A percentile compares a stretch with the other conserved stretches of the same genome.
phyloP scores from a whole-genome alignment of 2,329 filamentous ascomycete genomes.

The Penicillium italicum region DNA sequence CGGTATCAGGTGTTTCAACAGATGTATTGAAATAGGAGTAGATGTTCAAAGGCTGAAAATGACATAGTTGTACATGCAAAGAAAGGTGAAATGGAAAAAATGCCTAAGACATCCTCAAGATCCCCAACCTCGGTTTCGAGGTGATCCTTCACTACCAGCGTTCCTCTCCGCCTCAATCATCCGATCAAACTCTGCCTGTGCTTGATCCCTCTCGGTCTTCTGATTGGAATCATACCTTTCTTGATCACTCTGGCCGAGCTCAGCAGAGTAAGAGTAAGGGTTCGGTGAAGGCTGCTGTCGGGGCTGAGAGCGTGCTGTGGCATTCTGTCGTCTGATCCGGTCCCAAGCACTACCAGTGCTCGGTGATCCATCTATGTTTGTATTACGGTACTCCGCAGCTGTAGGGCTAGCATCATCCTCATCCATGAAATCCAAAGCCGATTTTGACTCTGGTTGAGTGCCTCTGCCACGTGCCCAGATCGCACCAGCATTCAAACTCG shows the following conservation, averaged over 20 bases:
- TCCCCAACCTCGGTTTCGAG: slow-evolving; percentile 17
- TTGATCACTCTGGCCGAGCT: not conserved
- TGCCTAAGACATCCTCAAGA: not conserved
- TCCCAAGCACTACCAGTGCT: slow-evolving; percentile 36
- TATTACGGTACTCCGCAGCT: slow-evolving; percentile 30
- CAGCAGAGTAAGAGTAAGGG: not conserved
- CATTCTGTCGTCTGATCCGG: slow-evolving; percentile 34
- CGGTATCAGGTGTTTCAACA: slow-evolving; percentile 6
- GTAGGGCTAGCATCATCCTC: slow-evolving; percentile 39
- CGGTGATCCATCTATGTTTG: slow-evolving; percentile 9
- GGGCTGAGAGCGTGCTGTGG: not conserved
- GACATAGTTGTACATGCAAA: slow-evolving; percentile 12
- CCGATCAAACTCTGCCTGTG: slow-evolving; percentile 44
- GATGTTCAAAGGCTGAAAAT: not conserved
- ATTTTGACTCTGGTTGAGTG: slow-evolving; percentile 6
- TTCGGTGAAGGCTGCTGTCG: not conserved
- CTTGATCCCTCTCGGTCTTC: slow-evolving; percentile 35
- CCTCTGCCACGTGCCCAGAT: slow-evolving; percentile 7
- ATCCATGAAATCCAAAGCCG: slow-evolving; percentile 31
- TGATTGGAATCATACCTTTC: slow-evolving; percentile 20
- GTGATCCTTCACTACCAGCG: slow-evolving; percentile 15
- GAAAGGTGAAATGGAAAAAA: not conserved
- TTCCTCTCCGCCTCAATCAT: slow-evolving; percentile 43
- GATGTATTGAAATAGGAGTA: not conserved
- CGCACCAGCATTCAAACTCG: not conserved